Base-by-base conservation (phyloP, 2,329 filamentous ascomycete species). In the Penicillium sp. region DNA sequence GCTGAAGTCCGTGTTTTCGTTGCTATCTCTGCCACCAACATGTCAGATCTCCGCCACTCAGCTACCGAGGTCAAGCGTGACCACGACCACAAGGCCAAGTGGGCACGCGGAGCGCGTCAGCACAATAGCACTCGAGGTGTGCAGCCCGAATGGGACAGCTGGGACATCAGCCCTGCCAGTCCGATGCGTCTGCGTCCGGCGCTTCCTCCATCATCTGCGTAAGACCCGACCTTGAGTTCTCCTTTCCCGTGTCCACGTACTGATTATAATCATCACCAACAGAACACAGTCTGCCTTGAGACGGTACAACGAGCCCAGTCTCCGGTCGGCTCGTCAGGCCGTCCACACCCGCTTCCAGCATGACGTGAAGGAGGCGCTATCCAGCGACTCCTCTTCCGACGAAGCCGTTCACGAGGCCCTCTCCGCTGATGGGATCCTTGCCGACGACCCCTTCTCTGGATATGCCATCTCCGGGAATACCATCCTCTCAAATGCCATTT, bases 391-490 rank as follows among this genome's bases (percentile, higher is more conserved):
- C 9, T 72, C 71, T 33, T 60, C 65, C 7, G 66, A 68, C n/a
- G 72, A 73, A 33, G 66, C 68, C 26, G 43, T 33, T 14, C 46
- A 54, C 46, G 56, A 57, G 26, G 77, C 77, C 55, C 74, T 77
- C 60, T 75, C 74, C 43, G 67, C 77, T 38, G 72, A 76, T 35
- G 73, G 77, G 47, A 66, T 72, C 12, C 76, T 81, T 48, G 75
- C 74, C 33, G 79, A 78, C 35, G 72, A 81, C 58, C 55, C 43
- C 2, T 72, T 80, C 50, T 81, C 82, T 70, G 81, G 78, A 43
- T 85, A 77, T 70, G 81, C 84, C 59, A 75, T 78, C 12, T 64
- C 71, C 3, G 83, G 83, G 42, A 81, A 80, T 68, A 81, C 83
- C 65, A 78, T 86, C 65, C 74, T 86, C 49, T 79, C 80, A 58